Percentiles rank a stretch among this genome's conserved stretches.
Evolutionary conservation across 1,284 basidiomycete species (phyloP).

Genomic region (Rhodotorula sp.): DNA sequence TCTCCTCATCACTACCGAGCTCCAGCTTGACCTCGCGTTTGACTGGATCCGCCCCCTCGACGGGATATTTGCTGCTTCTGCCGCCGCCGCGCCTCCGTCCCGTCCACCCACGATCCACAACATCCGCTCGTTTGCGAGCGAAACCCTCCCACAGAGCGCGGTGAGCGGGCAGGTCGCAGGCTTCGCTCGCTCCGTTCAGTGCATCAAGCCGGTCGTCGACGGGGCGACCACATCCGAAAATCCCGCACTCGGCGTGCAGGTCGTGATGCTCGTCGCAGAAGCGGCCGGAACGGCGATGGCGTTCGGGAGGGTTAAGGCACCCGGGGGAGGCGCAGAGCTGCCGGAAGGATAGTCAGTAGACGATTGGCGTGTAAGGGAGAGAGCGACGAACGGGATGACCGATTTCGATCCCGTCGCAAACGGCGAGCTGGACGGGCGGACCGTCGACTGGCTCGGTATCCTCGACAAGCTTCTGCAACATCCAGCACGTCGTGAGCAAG

Average conservation of each 20-base stretch:
- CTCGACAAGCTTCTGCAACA: not conserved
- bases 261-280: constrained; percentile 18
- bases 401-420: constrained; percentile 30
- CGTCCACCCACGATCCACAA: not conserved
- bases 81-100: not conserved
- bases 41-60: no score
- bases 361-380: no score
- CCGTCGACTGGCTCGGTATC: not conserved
- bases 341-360: no score
- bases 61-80: not conserved
- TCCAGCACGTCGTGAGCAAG: not conserved
- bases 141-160: not conserved
- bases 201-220: not conserved
- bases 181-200: not conserved
- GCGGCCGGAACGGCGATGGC: constrained; percentile 5
- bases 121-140: not conserved
- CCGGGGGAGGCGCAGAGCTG: constrained; percentile 30
- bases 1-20: not conserved
- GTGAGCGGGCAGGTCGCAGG: constrained; percentile 9
- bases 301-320: constrained; percentile 21
- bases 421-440: constrained; percentile 20
- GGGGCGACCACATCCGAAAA: constrained; percentile 4
- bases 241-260: constrained; percentile 13
- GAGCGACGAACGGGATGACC: constrained; percentile 20
- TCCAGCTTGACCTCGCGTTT: not conserved